Evolutionary conservation across 1,284 basidiomycete genomes (phyloP).

Genomic region (Pascua guehoae): DNA sequence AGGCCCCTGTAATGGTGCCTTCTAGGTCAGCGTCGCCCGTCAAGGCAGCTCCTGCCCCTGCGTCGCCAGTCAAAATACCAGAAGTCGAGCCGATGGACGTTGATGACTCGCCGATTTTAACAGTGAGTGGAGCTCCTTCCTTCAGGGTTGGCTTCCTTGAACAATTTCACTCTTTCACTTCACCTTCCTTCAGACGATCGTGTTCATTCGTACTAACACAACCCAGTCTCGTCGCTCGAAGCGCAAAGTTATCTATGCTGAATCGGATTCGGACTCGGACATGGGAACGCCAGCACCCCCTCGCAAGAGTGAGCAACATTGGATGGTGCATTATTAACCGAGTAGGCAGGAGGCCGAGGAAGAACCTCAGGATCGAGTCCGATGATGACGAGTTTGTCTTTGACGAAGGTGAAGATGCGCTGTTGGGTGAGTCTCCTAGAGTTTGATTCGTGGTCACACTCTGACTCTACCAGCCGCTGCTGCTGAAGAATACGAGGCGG

Average conservation of each 20-base stretch:
- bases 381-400: constrained; percentile 44
- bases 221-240: constrained; percentile 35
- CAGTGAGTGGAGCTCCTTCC: constrained; percentile 18
- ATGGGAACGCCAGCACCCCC: background rate
- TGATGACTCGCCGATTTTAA: constrained; percentile 25
- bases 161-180: background rate
- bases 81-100: constrained; percentile 24
- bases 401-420: constrained; percentile 40
- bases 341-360: constrained; percentile 19
- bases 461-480: constrained; percentile 28
- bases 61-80: background rate
- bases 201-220: background rate
- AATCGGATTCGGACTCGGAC: constrained; percentile 30
- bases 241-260: constrained; percentile 46
- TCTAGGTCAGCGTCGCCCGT: background rate
- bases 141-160: background rate
- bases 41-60: background rate
- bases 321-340: background rate
- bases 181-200: too few species aligned
- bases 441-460: too few species aligned
- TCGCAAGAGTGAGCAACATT: background rate
- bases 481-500: constrained; percentile 38
- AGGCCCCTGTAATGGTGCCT: constrained; percentile 13
- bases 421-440: constrained; percentile 30
- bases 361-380: constrained; percentile 37